Percentiles rank a stretch among this genome's conserved stretches.
These are phyloP conservation scores for Penicillium hesseltinei DNA, from an alignment of 2,329 filamentous ascomycete species.

Conservation along the genomic window DNA sequence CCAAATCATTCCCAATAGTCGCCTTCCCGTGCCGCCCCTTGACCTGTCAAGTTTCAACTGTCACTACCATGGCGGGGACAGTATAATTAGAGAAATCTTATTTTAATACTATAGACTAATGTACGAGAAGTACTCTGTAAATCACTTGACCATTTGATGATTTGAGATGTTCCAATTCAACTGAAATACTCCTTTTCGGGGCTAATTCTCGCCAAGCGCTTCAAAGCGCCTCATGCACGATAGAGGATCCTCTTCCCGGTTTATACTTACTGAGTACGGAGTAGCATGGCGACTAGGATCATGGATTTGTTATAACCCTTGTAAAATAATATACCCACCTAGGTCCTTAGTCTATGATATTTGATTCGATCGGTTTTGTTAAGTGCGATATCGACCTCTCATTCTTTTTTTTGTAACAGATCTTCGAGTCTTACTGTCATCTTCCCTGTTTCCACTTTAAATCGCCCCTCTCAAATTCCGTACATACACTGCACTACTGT, in stretches of 20 bases:
- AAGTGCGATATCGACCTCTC: conserved; percentile 9
- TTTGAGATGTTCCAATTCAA: background rate
- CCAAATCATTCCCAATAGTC: conserved; percentile 23
- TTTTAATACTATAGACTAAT: background rate
- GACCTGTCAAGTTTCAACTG: conserved; percentile 25
- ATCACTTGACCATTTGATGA: background rate
- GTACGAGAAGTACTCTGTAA: background rate
- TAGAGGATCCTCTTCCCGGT: conserved; percentile 14
- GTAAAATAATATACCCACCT: background rate
- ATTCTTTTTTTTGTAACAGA: background rate
- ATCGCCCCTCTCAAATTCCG: background rate
- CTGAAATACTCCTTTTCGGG: background rate
- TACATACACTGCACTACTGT: conserved; percentile 8
- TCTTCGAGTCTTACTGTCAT: background rate
- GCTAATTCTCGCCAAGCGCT: conserved; percentile 5
- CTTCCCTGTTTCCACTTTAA: background rate
- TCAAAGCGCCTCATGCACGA: conserved; percentile 23
- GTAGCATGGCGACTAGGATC: background rate
- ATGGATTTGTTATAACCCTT: background rate
- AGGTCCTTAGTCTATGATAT: background rate
- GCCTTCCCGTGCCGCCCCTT: conserved; percentile 11
- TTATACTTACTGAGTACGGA: background rate
- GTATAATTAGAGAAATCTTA: background rate
- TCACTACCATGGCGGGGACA: conserved; percentile 8
- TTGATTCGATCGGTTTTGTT: conserved; percentile 15